Base-by-base conservation (phyloP, 805 yeast genomes). In the Candida qinlingensis region DNA sequence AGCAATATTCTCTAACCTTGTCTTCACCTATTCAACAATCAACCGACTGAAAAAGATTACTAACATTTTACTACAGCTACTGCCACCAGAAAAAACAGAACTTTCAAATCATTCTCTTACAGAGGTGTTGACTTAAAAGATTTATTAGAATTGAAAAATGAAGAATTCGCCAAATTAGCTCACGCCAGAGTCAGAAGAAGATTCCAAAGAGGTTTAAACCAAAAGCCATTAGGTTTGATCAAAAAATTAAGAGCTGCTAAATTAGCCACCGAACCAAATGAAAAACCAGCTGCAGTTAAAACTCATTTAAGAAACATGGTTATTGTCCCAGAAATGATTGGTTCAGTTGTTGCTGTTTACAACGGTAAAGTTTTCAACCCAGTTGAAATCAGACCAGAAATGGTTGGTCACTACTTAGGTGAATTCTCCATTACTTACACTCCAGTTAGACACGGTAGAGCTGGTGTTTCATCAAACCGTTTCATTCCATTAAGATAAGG, bases 331-430 rank as follows among this genome's bases (percentile, higher is more conserved):
- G 99, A 94, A 84, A 94, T 94, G 99, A 90, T 94, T 69, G 99
- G 99, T 74, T 89, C 97, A 57, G 95, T 92, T 63, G 84, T 94
- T 66, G 97, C 97, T 80, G 87, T 94, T 67, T 94, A 94, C 96
- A 94, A 94, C 85, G 99, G 99, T 81, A 94, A 94, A 83, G 88
- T 81, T 67, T 94, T 94, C 96, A 92, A 92, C 96, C 87, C 85
- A 68, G 97, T 94, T 75, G 99, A 94, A 78, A 80, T 94, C 79
- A 90, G 81, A 77, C 97, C 99, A 71, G 99, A 94, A 83, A 94
- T 94, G 99, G 91, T 92, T 73, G 98, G 99, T 74, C 97, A 92
- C 87, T 94, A 94, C 95, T 87, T 94, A 70, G 99, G 97, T 81
- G 99, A 94, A 83, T 94, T 94, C 89, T 92, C 99, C 70, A 94